Percentiles rank a stretch among this genome's conserved stretches.
Conservation (phyloP, 441 rosid genomes). For the Aquilaria agallochum region DNA sequence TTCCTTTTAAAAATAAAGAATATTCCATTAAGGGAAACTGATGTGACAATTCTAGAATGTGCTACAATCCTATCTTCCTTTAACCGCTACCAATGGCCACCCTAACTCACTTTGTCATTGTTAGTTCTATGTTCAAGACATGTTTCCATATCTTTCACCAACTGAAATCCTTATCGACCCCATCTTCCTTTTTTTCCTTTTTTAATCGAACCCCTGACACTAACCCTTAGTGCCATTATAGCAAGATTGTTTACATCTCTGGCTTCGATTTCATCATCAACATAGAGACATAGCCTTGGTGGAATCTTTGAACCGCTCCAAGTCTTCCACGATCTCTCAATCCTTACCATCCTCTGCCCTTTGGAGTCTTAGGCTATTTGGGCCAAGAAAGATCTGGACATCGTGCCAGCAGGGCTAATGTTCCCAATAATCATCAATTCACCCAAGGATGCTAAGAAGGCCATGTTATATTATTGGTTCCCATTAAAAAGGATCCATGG, state of each 20-base stretch:
- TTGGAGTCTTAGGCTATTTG: constrained; percentile 64
- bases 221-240: constrained; percentile 44
- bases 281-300: constrained; percentile 92
- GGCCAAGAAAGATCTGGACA: constrained; percentile 88
- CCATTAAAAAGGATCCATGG: constrained; percentile 84
- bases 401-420: constrained; percentile 92
- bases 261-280: constrained; percentile 91
- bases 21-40: too few relatives aligned
- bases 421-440: constrained; percentile 76
- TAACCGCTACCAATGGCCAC: constrained; percentile 6
- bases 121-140: background rate
- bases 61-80: too few relatives aligned
- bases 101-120: constrained; percentile 3
- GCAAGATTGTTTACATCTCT: constrained; percentile 82
- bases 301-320: constrained; percentile 67
- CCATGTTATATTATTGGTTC: constrained; percentile 76
- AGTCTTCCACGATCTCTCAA: constrained; percentile 61
- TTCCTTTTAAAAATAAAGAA: too few relatives aligned
- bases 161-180: constrained; percentile 15
- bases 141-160: constrained; percentile 6
- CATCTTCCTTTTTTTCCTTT: constrained; percentile 13
- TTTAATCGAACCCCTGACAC: constrained; percentile 1
- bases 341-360: constrained; percentile 66
- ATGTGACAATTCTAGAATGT: too few relatives aligned
- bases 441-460: constrained; percentile 51